These are phyloP conservation scores for Solanum rostratum DNA, from an alignment of 257 asterid genomes.

Conservation along the genomic window DNA sequence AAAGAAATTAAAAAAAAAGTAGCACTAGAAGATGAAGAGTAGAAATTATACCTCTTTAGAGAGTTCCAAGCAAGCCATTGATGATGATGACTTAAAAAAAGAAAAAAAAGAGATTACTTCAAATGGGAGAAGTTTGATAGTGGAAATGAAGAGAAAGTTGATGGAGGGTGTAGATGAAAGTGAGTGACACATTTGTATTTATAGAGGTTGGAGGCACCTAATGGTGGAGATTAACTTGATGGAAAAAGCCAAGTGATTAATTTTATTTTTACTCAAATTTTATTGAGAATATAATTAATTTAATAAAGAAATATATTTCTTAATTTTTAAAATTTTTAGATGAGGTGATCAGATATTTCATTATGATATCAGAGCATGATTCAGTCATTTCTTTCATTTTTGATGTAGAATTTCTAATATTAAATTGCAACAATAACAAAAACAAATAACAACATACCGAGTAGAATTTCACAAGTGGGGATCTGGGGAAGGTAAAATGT, in stretches of 20 bases:
- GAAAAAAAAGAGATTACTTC: neutral
- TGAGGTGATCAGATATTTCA: neutral
- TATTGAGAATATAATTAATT: neutral
- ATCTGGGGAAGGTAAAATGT: too few species aligned
- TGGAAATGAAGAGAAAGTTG: neutral
- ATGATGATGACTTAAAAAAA: slow-evolving; percentile 3
- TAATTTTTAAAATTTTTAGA: neutral
- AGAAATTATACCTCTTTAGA: slow-evolving; percentile 31
- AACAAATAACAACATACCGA: too few species aligned
- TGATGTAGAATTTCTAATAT: neutral
- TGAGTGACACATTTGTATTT: slow-evolving; percentile 11
- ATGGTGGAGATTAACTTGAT: neutral
- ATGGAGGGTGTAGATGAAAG: slow-evolving; percentile 2
- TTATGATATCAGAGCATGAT: neutral
- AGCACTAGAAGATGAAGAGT: neutral
- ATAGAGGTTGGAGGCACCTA: slow-evolving; percentile 11
- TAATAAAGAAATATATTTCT: neutral
- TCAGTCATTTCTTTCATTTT: neutral
- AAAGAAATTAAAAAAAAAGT: neutral
- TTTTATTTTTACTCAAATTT: too few species aligned
- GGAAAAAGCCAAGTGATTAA: neutral
- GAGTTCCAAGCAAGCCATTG: slow-evolving; percentile 50
- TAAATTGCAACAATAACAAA: too few species aligned
- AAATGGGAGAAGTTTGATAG: neutral
- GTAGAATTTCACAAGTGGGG: too few species aligned